Evolutionary conservation across 2,329 filamentous ascomycete species (phyloP), one percentile per base, ranked within the genome.

Genomic region (Aureobasidium vineae): DNA sequence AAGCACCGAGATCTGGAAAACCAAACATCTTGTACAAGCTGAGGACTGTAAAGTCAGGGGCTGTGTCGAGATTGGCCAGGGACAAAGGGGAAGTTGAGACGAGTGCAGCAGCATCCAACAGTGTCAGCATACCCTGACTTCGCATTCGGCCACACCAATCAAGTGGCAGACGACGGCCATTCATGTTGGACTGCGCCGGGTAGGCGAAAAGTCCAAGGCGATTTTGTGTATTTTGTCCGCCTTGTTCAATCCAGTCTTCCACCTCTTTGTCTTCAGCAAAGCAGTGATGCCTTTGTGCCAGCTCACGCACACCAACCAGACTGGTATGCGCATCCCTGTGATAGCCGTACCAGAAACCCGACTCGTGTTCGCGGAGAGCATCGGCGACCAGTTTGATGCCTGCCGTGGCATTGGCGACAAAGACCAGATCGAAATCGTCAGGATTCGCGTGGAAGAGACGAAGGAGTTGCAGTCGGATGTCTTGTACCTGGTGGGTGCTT

Each of bases 1-100:
- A 79, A 2, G 88, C 93, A 1, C 94, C 94, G 0, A 98, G 81
- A 70, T 98, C 91, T 0, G 94, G 94, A 70, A 97, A 97, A 1
- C 95, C 94, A 76, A 98, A 98, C 19, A 97, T 93, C 77, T 98
- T 99, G 80, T 97, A 96, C 70, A 98, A 87, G 76, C 93, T 98
- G 45, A 98, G 73, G 0, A 91, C 90, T 0, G 86, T 89, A 71
- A 98, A 98, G 75, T 98, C 94, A 1, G 94, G 90, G 0, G 90
- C 87, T 0, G 78, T 74, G 0, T 81, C 79, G 0, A 82, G 71
- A 70, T 90, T 79, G 66, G 86, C 81, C 1, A 98, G 80, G 73
- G 95, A 85, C 5, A 98, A 80, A 0, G 86, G 86, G 4, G 90
- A 87, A 0, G 93, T 97, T 6, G 92, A 88, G 13, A 88, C 88